Percentiles rank a stretch among this genome's conserved stretches.
These are phyloP conservation scores for Mortierella alpina DNA, from an alignment of 192 early-diverging fungal genomes.

Conservation along the genomic window DNA sequence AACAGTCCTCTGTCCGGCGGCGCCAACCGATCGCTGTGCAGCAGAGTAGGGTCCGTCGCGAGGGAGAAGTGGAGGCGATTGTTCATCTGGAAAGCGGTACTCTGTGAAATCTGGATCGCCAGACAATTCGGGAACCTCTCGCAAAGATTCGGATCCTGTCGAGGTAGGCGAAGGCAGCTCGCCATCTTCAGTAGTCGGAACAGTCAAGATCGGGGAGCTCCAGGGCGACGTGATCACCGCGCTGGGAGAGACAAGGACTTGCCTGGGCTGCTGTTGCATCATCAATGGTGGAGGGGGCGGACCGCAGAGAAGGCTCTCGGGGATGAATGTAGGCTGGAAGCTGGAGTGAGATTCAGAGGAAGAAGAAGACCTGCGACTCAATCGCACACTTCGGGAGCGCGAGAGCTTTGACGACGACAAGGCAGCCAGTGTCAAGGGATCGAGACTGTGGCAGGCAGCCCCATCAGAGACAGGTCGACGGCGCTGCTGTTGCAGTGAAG, in stretches of 20 bases:
- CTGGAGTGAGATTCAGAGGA: not conserved
- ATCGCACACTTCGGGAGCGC: not conserved
- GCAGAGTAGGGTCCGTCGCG: not conserved
- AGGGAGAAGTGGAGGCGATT: not conserved
- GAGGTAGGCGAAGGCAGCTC: not conserved
- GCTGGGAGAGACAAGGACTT: slow-evolving; percentile 8
- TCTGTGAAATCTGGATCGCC: slow-evolving; percentile 4
- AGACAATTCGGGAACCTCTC: not conserved
- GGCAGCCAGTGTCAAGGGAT: not conserved
- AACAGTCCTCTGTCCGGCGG: slow-evolving; percentile 12
- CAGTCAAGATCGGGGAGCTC: slow-evolving; percentile 7
- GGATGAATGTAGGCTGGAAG: slow-evolving; percentile 30
- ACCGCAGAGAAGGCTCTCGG: slow-evolving; percentile 27
- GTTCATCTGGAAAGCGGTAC: slow-evolving; percentile 46
- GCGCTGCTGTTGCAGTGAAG: slow-evolving; percentile 3
- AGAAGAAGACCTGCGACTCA: too few relatives aligned
- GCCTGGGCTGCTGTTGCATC: not conserved
- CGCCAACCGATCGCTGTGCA: not conserved
- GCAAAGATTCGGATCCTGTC: not conserved
- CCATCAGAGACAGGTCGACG: slow-evolving; percentile 10
- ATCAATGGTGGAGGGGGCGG: slow-evolving; percentile 16
- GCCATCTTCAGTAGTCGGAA: too few relatives aligned
- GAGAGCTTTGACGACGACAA: not conserved
- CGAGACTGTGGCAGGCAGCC: not conserved
- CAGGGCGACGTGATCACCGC: slow-evolving; percentile 14